Conservation (phyloP, 805 yeast species). For the Zygosaccharomyces bisporus region DNA sequence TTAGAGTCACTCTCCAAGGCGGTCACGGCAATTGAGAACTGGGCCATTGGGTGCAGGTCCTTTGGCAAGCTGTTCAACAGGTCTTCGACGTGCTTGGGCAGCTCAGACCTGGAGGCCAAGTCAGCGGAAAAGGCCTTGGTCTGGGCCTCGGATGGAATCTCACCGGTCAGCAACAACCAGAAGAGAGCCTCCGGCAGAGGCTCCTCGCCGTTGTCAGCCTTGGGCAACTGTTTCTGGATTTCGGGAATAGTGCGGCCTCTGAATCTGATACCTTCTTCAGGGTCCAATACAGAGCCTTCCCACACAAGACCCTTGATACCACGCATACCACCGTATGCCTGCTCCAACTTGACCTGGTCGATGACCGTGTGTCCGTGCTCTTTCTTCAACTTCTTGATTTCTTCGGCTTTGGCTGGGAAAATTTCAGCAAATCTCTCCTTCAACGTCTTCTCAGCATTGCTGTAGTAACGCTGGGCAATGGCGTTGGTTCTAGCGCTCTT, state of each 20-base stretch:
- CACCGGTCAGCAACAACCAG: slow-evolving; percentile 82
- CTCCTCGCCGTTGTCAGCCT: slow-evolving; percentile 66
- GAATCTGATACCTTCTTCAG: slow-evolving; percentile 82
- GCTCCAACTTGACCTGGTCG: slow-evolving; percentile 72
- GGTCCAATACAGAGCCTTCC: slow-evolving; percentile 86
- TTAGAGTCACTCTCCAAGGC: slow-evolving; percentile 80
- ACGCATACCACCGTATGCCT: slow-evolving; percentile 90
- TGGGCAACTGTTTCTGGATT: slow-evolving; percentile 68
- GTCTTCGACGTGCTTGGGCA: slow-evolving; percentile 75
- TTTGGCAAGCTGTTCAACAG: slow-evolving; percentile 71
- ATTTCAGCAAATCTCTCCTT: slow-evolving; percentile 93
- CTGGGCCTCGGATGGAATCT: slow-evolving; percentile 71
- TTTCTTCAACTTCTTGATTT: slow-evolving; percentile 75
- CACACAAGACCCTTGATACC: slow-evolving; percentile 82
- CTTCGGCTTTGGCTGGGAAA: slow-evolving; percentile 87
- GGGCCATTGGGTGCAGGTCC: slow-evolving; percentile 85
- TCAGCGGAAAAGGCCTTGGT: slow-evolving; percentile 68
- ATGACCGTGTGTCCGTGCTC: slow-evolving; percentile 76
- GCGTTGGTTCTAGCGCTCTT: slow-evolving; percentile 6
- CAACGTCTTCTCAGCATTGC: slow-evolving; percentile 52
- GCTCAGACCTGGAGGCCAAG: slow-evolving; percentile 70
- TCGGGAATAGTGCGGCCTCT: slow-evolving; percentile 83
- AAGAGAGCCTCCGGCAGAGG: slow-evolving; percentile 76
- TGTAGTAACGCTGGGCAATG: slow-evolving; percentile 9
- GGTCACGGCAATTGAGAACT: slow-evolving; percentile 76